Evolutionary conservation across 768 basidiomycete genomes (phyloP).

Genomic region (Paxillus involutus): DNA sequence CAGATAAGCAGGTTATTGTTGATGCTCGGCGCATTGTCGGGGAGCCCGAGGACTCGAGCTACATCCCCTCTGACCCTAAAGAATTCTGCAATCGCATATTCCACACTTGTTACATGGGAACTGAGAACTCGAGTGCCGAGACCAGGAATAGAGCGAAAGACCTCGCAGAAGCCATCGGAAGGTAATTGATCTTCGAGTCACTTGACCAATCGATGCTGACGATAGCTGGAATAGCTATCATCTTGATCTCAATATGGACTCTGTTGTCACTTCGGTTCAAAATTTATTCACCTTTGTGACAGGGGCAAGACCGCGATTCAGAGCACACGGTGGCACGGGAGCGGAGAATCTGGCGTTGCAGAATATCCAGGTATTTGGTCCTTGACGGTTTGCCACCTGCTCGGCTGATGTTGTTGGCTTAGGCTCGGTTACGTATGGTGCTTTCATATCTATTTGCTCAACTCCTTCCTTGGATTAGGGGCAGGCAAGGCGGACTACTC

Average conservation of each 20-base stretch:
- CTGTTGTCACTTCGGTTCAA: slow-evolving; percentile 79
- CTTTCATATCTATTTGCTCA: slow-evolving; percentile 94
- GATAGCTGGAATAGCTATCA: slow-evolving; percentile 66
- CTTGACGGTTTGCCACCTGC: not conserved
- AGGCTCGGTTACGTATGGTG: slow-evolving; percentile 95
- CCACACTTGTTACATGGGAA: slow-evolving; percentile 99
- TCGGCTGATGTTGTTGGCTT: not conserved
- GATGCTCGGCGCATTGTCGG: slow-evolving; percentile 91
- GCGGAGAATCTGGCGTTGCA: slow-evolving; percentile 96
- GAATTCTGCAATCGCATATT: slow-evolving; percentile 89
- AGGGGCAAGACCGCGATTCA: slow-evolving; percentile 68
- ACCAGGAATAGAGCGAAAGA: slow-evolving; percentile 86
- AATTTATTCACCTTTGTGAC: slow-evolving; percentile 86
- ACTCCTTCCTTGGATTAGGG: slow-evolving; percentile 88
- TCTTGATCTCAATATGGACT: slow-evolving; percentile 94
- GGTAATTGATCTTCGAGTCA: slow-evolving; percentile 43
- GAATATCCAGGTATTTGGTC: slow-evolving; percentile 77
- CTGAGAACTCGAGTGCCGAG: slow-evolving; percentile 89
- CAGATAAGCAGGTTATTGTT: slow-evolving; percentile 82
- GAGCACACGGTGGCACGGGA: slow-evolving; percentile 78
- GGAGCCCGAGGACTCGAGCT: slow-evolving; percentile 76
- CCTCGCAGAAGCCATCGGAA: slow-evolving; percentile 85
- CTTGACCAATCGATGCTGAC: not conserved
- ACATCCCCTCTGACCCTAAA: slow-evolving; percentile 81
- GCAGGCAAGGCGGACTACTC: slow-evolving; percentile 79